Evolutionary conservation across 768 basidiomycete species (phyloP), one percentile per base, ranked within the genome.

Genomic region (Tylopilus sp.): DNA sequence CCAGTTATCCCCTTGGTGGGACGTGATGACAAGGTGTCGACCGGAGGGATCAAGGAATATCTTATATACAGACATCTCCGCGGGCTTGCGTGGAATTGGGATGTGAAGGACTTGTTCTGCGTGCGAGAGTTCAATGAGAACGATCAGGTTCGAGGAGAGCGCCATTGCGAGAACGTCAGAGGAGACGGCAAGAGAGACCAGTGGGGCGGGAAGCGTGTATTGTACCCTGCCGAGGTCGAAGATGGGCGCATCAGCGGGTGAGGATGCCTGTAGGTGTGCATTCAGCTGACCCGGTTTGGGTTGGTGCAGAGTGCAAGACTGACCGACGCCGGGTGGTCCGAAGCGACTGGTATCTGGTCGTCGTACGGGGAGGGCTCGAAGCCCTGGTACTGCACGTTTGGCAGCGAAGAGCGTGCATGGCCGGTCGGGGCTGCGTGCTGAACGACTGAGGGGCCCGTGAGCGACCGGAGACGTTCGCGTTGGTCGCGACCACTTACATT

Each of bases 1-100:
- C 85, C 90, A 98, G 56, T 92, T 95, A 66, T 99, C 95, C 46
- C 93, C 93, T 62, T 92, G 84, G 13, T 74, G 76, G 10, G 93
- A 94, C 0, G 92, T 90, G 48, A 96, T 78, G 37, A 98, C 71
- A 45, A 96, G 81, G 72, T 98, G 97, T 30, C 89, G 79, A 5
- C 95, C 95, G 0, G 93, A 89, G 14, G 95, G 95, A 69, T 98
- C 95, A 66, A 90, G 82, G 72, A 94, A 98, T 48, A 98, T 71
- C 64, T 87, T 87, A 74, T 87, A 73, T 43, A 98, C 83, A 9
- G 79, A 76, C 76, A 91, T 81, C 55, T 92, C 89, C n/a, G 77
- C 73, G 1, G 82, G 78, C 67, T 89, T 91, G 54, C 84, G 79
- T 19, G 84, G 84, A 53, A 91, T 85, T 42, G 78, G 85, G 13